A percentile compares a stretch with the other conserved stretches of the same genome.
Evolutionary conservation across 495 filamentous ascomycete genomes (phyloP).

Genomic region (Ramalina peruviana): DNA sequence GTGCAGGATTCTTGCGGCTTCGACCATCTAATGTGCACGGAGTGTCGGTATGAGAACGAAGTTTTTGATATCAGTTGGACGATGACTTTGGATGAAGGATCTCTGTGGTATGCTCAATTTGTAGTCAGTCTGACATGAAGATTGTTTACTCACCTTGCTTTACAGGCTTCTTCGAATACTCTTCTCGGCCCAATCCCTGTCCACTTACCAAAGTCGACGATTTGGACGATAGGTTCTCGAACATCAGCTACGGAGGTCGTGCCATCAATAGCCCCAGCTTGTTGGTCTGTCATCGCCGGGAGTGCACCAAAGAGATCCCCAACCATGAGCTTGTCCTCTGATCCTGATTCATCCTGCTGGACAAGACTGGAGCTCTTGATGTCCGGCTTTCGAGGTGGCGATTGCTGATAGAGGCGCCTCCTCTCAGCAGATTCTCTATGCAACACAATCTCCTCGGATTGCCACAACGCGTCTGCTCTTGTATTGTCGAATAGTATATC

Average conservation of each 20-base stretch:
- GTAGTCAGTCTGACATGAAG: not conserved
- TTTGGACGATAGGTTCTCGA: slow-evolving; percentile 25
- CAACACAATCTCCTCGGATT: slow-evolving; percentile 46
- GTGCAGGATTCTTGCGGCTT: slow-evolving; percentile 51
- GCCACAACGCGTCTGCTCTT: slow-evolving; percentile 65
- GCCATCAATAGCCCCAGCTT: not conserved
- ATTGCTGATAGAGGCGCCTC: slow-evolving; percentile 13
- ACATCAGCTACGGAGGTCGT: slow-evolving; percentile 17
- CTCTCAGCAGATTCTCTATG: slow-evolving; percentile 38
- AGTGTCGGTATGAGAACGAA: slow-evolving; percentile 58
- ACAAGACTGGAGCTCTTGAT: not conserved
- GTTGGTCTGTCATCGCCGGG: slow-evolving; percentile 1
- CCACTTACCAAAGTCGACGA: slow-evolving; percentile 76
- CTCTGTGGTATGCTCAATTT: slow-evolving; percentile 30
- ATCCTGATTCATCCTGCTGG: not conserved
- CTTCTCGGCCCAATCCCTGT: slow-evolving; percentile 54
- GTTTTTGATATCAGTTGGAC: slow-evolving; percentile 56
- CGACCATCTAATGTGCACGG: slow-evolving; percentile 66
- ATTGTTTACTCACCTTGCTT: slow-evolving; percentile 45
- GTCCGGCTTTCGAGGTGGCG: not conserved
- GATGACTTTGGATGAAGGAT: slow-evolving; percentile 47
- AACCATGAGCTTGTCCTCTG: slow-evolving; percentile 2
- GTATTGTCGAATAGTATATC: slow-evolving; percentile 77
- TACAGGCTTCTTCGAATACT: slow-evolving; percentile 75
- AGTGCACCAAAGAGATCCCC: slow-evolving; percentile 11